Evolutionary conservation across 2,329 filamentous ascomycete species (phyloP).

Genomic region (Stemphylium lycopersici): DNA sequence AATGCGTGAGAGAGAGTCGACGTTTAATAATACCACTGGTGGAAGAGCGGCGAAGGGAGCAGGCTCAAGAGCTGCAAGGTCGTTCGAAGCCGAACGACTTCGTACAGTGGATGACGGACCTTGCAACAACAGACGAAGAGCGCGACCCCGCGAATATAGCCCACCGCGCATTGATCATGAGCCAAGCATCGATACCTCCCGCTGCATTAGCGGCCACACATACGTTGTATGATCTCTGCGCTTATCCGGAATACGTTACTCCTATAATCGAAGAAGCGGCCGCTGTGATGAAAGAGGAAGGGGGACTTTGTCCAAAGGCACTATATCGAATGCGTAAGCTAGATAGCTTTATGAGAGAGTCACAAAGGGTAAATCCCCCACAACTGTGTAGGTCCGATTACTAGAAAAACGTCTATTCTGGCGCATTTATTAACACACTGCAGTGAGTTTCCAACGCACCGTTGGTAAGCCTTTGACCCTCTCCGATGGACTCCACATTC

Average conservation of each 20-base stretch:
- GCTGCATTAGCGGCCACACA: conserved; percentile 1
- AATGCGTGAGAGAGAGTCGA: too few species aligned
- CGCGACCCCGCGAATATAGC: not conserved
- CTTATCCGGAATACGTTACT: too few species aligned
- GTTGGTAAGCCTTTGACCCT: conserved; percentile 58
- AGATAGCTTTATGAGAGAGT: not conserved
- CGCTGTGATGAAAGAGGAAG: too few species aligned
- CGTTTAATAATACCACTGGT: too few species aligned
- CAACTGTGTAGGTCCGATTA: not conserved
- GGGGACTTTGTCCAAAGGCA: too few species aligned
- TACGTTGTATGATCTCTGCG: too few species aligned
- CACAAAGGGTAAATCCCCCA: not conserved
- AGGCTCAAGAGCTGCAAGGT: not conserved
- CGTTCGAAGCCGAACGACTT: conserved; percentile 25
- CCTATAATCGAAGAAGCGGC: too few species aligned
- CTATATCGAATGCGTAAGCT: too few species aligned
- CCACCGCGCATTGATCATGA: too few species aligned
- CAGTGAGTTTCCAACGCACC: conserved; percentile 48
- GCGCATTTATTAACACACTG: conserved; percentile 36
- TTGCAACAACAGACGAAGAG: not conserved
- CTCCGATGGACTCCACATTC: conserved; percentile 58
- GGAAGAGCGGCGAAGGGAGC: not conserved
- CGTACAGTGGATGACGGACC: conserved; percentile 35
- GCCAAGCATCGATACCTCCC: conserved; percentile 12
- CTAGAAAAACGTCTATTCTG: too few species aligned